Evolutionary conservation across 1,284 basidiomycete genomes (phyloP).

Genomic region (Fistulinella cinereoalba): DNA sequence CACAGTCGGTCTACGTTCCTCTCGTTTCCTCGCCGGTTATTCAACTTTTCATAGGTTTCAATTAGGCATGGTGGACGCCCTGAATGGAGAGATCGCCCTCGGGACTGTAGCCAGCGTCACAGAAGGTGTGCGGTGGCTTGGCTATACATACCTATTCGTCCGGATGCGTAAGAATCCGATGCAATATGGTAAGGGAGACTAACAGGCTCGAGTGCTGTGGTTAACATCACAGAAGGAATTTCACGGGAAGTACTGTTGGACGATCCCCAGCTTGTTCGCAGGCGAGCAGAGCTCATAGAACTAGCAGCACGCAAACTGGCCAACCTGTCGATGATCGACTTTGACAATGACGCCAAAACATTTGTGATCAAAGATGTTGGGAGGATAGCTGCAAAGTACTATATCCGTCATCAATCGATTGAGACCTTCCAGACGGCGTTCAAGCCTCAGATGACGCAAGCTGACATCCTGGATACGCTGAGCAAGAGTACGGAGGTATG

Average conservation of each 20-base stretch:
- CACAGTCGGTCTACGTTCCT: slow-evolving; percentile 57
- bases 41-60: slow-evolving; percentile 61
- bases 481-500: slow-evolving; percentile 87
- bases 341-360: slow-evolving; percentile 61
- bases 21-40: not conserved
- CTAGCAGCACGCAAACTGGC: slow-evolving; percentile 71
- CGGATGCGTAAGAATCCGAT: slow-evolving; percentile 94
- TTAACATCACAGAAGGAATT: slow-evolving; percentile 57
- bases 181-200: slow-evolving; percentile 67
- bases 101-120: slow-evolving; percentile 88
- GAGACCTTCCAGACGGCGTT: slow-evolving; percentile 80
- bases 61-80: slow-evolving; percentile 83
- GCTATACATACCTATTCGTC: slow-evolving; percentile 97
- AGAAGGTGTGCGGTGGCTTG: slow-evolving; percentile 94
- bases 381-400: slow-evolving; percentile 95
- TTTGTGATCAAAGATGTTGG: slow-evolving; percentile 87
- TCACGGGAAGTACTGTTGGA: slow-evolving; percentile 67
- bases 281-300: slow-evolving; percentile 72
- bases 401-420: slow-evolving; percentile 85
- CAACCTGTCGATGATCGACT: slow-evolving; percentile 83
- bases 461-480: slow-evolving; percentile 86
- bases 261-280: slow-evolving; percentile 77
- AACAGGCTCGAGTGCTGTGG: not conserved
- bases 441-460: slow-evolving; percentile 86
- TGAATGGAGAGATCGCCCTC: slow-evolving; percentile 95